A percentile compares a stretch with the other conserved stretches of the same genome.
These are phyloP conservation scores for Aureobasidium sp. DNA, from an alignment of 2,329 filamentous ascomycete species.

Conservation along the genomic window DNA sequence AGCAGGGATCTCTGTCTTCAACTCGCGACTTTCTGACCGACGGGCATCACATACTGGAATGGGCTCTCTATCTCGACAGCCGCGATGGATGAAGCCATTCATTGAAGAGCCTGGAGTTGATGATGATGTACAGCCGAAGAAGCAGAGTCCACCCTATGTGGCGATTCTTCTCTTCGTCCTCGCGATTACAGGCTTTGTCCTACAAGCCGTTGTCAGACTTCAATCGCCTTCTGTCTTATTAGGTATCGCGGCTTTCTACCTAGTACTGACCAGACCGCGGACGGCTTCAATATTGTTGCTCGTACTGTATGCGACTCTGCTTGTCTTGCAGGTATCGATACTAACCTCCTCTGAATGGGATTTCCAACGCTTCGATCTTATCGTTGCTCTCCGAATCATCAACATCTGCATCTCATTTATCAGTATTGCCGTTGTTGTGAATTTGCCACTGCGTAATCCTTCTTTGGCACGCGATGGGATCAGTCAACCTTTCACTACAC, in stretches of 20 bases:
- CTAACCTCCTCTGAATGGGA: neutral
- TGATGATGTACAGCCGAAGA: slow-evolving; percentile 25
- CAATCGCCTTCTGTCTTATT: slow-evolving; percentile 21
- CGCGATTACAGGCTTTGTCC: slow-evolving; percentile 7
- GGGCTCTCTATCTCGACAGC: neutral
- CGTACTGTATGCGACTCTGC: slow-evolving; percentile 21
- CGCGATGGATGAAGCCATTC: slow-evolving; percentile 45
- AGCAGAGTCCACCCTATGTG: slow-evolving; percentile 27
- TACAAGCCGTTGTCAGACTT: slow-evolving; percentile 8
- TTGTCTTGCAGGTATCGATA: slow-evolving; percentile 19
- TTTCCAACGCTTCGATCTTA: neutral
- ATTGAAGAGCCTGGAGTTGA: slow-evolving; percentile 34
- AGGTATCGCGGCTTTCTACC: slow-evolving; percentile 19
- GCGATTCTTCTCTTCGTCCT: slow-evolving; percentile 25
- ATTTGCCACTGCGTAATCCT: slow-evolving; percentile 64
- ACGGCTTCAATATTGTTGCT: slow-evolving; percentile 24
- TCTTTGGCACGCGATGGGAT: slow-evolving; percentile 49
- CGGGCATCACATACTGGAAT: neutral
- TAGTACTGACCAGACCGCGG: slow-evolving; percentile 23
- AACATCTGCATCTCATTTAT: slow-evolving; percentile 32
- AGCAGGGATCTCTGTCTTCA: neutral
- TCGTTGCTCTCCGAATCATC: slow-evolving; percentile 19
- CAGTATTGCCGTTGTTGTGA: slow-evolving; percentile 49
- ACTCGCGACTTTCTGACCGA: neutral
- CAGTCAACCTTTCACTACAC: slow-evolving; percentile 47